Evolutionary conservation across 495 filamentous ascomycete genomes (phyloP).

Genomic region (Elasticomyces elasticus): DNA sequence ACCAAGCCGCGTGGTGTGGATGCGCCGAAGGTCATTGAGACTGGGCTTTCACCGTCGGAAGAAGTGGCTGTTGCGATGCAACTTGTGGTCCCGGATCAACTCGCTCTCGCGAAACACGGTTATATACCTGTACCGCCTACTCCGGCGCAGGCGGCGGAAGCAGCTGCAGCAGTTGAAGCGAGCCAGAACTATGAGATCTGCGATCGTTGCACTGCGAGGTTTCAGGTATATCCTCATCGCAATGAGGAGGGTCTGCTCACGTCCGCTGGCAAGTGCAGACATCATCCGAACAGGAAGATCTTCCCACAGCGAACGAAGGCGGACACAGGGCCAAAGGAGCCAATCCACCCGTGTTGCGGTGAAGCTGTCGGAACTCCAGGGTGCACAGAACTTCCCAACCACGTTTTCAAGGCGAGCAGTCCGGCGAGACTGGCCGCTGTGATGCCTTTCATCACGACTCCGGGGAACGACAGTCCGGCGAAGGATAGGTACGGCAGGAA

Average conservation of each 20-base stretch:
- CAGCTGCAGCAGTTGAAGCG: slow-evolving; percentile 52
- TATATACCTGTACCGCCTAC: slow-evolving; percentile 62
- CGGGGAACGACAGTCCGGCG: slow-evolving; percentile 28
- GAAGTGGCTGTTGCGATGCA: slow-evolving; percentile 55
- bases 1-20: slow-evolving; percentile 21
- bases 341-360: slow-evolving; percentile 68
- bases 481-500: slow-evolving; percentile 34
- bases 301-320: slow-evolving; percentile 41
- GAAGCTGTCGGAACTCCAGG: slow-evolving; percentile 58
- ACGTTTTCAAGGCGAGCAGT: slow-evolving; percentile 82
- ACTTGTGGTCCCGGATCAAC: slow-evolving; percentile 47
- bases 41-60: slow-evolving; percentile 54
- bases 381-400: slow-evolving; percentile 59
- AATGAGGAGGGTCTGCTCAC: slow-evolving; percentile 72
- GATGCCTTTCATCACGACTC: slow-evolving; percentile 71
- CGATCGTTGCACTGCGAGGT: slow-evolving; percentile 74
- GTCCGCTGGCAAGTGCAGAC: slow-evolving; percentile 61
- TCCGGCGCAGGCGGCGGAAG: slow-evolving; percentile 48
- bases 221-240: slow-evolving; percentile 87
- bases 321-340: slow-evolving; percentile 39
- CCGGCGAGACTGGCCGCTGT: slow-evolving; percentile 64
- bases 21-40: slow-evolving; percentile 39
- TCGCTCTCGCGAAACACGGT: slow-evolving; percentile 52
- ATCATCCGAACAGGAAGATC: slow-evolving; percentile 61
- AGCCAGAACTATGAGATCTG: slow-evolving; percentile 74